phyloP scores from a whole-genome alignment of 148 eudicot species.

The Amaranthus cruentus region DNA sequence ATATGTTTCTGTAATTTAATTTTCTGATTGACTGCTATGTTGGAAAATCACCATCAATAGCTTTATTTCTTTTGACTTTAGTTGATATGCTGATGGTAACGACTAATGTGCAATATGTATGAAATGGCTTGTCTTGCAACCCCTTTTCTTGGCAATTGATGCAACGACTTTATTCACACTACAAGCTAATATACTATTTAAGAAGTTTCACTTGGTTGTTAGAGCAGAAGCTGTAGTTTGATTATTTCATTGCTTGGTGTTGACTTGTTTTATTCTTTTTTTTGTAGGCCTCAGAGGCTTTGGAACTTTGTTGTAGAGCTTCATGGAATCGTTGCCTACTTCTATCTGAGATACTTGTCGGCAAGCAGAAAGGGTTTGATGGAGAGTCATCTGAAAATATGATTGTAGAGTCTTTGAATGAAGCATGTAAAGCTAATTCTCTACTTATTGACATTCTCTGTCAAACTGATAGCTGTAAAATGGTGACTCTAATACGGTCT shows the following conservation, averaged over 20 bases:
- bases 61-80: neutral
- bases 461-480: slow-evolving; percentile 36
- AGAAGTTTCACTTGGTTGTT: neutral
- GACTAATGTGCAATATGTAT: slow-evolving; percentile 3
- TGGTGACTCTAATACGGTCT: slow-evolving; percentile 29
- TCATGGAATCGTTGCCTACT: slow-evolving; percentile 59
- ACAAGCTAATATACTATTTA: neutral
- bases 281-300: slow-evolving; percentile 56
- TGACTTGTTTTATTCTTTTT: slow-evolving; percentile 3
- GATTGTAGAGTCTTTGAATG: slow-evolving; percentile 40
- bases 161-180: neutral
- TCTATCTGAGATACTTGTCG: slow-evolving; percentile 42
- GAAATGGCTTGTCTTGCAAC: neutral
- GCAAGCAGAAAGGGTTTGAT: slow-evolving; percentile 30
- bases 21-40: neutral
- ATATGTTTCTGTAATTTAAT: neutral
- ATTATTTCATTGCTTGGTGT: neutral
- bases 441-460: slow-evolving; percentile 54
- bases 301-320: slow-evolving; percentile 61
- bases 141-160: neutral
- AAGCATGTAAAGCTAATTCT: slow-evolving; percentile 57
- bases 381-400: slow-evolving; percentile 42
- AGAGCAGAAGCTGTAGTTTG: neutral
- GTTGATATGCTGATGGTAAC: neutral
- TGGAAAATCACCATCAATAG: neutral